Evolutionary conservation across 1,284 basidiomycete genomes (phyloP).

Genomic region (Ganoderma lingzhi): DNA sequence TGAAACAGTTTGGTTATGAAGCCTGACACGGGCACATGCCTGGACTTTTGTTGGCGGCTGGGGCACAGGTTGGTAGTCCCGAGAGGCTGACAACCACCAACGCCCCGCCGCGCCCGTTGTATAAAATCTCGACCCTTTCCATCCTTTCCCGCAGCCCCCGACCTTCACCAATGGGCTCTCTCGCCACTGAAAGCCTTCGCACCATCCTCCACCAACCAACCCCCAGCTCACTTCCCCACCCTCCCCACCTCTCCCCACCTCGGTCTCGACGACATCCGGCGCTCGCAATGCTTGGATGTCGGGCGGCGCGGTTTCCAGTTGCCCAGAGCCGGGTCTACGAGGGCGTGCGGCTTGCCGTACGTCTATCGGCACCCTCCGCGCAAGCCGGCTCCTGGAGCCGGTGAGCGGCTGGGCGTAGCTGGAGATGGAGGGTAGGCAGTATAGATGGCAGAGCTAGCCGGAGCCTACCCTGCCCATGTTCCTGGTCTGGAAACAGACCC

Average conservation of each 20-base stretch:
- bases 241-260: neutral
- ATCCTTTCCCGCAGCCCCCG: neutral
- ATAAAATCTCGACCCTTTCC: neutral
- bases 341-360: slow-evolving; percentile 10
- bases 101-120: neutral
- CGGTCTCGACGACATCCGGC: neutral
- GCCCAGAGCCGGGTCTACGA: slow-evolving; percentile 15
- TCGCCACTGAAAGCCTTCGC: neutral
- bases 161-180: neutral
- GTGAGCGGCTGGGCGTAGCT: slow-evolving; percentile 5
- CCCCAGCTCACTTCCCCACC: neutral
- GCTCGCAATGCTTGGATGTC: neutral
- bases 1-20: slow-evolving; percentile 1
- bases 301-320: slow-evolving; percentile 9
- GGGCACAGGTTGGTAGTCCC: neutral
- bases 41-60: neutral
- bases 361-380: slow-evolving; percentile 6
- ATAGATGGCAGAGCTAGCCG: neutral
- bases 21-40: neutral
- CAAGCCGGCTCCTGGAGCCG: neutral
- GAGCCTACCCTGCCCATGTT: slow-evolving; percentile 1
- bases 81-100: neutral
- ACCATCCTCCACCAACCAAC: neutral
- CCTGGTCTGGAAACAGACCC: slow-evolving; percentile 6
- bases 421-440: slow-evolving; percentile 9